phyloP scores from a whole-genome alignment of 2,329 filamentous ascomycete species.

The Simplicillium aogashimaense region DNA sequence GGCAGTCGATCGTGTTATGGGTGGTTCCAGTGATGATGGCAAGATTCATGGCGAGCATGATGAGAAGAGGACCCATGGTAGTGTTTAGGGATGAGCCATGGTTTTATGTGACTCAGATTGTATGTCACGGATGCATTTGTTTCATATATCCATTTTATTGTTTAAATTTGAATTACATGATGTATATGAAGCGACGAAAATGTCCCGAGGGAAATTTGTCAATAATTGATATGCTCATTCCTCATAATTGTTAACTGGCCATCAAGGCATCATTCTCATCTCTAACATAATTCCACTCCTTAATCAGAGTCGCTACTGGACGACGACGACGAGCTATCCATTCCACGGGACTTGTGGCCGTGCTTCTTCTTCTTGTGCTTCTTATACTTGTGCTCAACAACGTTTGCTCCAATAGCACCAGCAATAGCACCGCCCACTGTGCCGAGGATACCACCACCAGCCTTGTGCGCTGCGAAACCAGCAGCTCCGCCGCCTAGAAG shows the following conservation, averaged over 20 bases:
- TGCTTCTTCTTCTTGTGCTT: constrained; percentile 24
- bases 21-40: constrained; percentile 7
- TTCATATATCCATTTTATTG: too few relatives aligned
- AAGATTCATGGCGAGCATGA: background rate
- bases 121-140: too few relatives aligned
- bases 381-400: constrained; percentile 33
- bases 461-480: constrained; percentile 42
- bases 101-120: too few relatives aligned
- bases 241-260: too few relatives aligned
- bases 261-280: too few relatives aligned
- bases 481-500: constrained; percentile 42
- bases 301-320: too few relatives aligned
- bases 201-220: too few relatives aligned
- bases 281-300: too few relatives aligned
- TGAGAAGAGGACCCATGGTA: background rate
- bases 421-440: constrained; percentile 39
- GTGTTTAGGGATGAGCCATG: background rate
- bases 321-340: background rate
- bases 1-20: constrained; percentile 12
- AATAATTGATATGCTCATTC: too few relatives aligned
- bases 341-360: constrained; percentile 1
- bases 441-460: constrained; percentile 40
- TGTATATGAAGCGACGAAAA: too few relatives aligned
- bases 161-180: too few relatives aligned
- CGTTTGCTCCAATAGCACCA: constrained; percentile 45